A percentile compares a stretch with the other conserved stretches of the same genome.
Evolutionary conservation across 345 rosid species (phyloP).

Genomic region (Noccaea caerulescens): DNA sequence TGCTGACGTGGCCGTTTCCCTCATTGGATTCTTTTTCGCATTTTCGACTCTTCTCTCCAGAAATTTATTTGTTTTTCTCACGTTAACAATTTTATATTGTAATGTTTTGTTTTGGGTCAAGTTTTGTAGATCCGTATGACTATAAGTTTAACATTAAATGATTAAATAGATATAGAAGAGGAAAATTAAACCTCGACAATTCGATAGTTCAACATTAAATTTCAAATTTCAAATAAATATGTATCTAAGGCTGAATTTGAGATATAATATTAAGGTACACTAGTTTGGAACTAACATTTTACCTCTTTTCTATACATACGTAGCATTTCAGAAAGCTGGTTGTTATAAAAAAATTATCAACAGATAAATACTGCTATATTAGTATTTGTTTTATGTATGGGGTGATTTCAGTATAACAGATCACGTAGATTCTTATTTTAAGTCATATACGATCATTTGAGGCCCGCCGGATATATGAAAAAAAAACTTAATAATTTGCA

Average conservation of each 20-base stretch:
- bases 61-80: not conserved
- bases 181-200: not conserved
- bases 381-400: no score
- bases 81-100: not conserved
- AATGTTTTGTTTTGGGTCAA: not conserved
- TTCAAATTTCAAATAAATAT: not conserved
- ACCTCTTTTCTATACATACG: not conserved
- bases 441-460: not conserved
- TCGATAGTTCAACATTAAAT: not conserved
- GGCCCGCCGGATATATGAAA: not conserved
- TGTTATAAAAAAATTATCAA: no score
- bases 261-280: no score
- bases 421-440: not conserved
- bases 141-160: no score
- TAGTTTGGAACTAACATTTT: not conserved
- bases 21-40: conserved; percentile 42
- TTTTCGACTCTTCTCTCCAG: conserved; percentile 1
- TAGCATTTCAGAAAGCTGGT: not conserved
- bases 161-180: not conserved
- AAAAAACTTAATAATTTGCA: conserved; percentile 1
- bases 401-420: no score
- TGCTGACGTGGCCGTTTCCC: conserved; percentile 30
- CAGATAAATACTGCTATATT: no score
- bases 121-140: not conserved
- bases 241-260: not conserved